phyloP scores from a whole-genome alignment of 164 flowering plant species.

The Hamamelis virginiana region DNA sequence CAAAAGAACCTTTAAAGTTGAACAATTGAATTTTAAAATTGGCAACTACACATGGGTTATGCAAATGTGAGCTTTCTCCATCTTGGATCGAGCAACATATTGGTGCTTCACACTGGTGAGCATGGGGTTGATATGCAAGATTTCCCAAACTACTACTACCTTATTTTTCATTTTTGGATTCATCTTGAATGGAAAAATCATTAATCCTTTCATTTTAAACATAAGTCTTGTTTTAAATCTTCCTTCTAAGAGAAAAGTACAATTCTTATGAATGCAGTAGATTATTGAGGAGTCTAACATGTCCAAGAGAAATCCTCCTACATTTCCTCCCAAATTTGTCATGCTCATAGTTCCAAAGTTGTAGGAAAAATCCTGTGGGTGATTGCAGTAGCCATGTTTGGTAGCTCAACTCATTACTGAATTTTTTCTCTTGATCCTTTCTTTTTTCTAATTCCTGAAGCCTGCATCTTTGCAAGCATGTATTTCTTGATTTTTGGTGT shows the following conservation, averaged over 20 bases:
- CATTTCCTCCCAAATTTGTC: background rate
- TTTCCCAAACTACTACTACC: background rate
- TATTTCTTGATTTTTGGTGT: background rate
- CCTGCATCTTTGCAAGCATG: background rate
- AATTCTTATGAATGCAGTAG: too few relatives aligned
- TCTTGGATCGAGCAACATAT: background rate
- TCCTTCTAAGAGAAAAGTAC: background rate
- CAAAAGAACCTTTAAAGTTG: background rate
- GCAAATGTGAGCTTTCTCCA: slow-evolving; percentile 4
- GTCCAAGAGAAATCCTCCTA: background rate
- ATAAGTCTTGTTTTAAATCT: background rate
- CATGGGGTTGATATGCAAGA: background rate
- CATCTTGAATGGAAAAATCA: background rate
- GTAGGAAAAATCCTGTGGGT: background rate
- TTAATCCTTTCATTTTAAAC: background rate
- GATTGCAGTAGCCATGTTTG: background rate
- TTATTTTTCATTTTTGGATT: background rate
- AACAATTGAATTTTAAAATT: background rate
- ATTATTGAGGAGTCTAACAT: background rate
- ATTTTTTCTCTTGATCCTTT: background rate
- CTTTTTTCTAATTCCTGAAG: background rate
- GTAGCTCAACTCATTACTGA: background rate
- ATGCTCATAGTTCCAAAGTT: background rate
- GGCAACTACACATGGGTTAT: background rate
- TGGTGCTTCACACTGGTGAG: background rate